A percentile compares a stretch with the other conserved stretches of the same genome.
Evolutionary conservation across 257 asterid genomes (phyloP).

Genomic region (Apocynum venetum): DNA sequence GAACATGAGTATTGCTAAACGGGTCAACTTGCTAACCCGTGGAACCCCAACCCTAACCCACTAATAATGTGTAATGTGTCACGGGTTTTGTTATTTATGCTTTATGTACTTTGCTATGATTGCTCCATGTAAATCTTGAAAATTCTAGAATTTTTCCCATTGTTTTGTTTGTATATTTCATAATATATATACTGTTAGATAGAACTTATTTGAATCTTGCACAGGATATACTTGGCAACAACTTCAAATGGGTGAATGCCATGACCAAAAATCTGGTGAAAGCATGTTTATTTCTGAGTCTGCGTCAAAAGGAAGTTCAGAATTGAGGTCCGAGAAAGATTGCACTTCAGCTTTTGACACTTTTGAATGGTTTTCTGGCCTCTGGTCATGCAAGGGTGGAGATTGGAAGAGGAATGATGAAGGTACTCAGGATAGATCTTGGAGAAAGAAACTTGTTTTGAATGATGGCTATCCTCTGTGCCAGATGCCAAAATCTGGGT

Average conservation of each 20-base stretch:
- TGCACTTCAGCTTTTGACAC: constrained; percentile 31
- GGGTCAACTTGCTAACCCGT: no score
- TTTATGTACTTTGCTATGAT: neutral
- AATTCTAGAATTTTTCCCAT: neutral
- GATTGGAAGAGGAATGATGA: constrained; percentile 97
- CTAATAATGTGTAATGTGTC: no score
- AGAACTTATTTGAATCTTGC: constrained; percentile 19
- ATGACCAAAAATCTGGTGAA: constrained; percentile 33
- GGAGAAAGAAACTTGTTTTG: constrained; percentile 74
- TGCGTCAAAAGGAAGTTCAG: constrained; percentile 35
- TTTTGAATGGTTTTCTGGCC: constrained; percentile 56
- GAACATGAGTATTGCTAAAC: no score
- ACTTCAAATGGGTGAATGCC: constrained; percentile 33
- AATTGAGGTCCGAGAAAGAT: constrained; percentile 55
- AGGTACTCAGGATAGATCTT: constrained; percentile 54
- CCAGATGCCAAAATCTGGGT: constrained; percentile 76
- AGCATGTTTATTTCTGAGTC: constrained; percentile 33
- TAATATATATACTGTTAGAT: constrained; percentile 1
- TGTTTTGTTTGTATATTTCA: neutral
- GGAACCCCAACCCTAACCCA: no score
- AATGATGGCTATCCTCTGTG: constrained; percentile 91
- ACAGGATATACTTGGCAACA: constrained; percentile 48
- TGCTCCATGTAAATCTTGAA: neutral
- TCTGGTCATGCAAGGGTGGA: constrained; percentile 90
- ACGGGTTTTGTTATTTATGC: neutral